These are phyloP conservation scores for Grosmannia clavigera DNA, from an alignment of 2,329 filamentous ascomycete species.

Conservation along the genomic window DNA sequence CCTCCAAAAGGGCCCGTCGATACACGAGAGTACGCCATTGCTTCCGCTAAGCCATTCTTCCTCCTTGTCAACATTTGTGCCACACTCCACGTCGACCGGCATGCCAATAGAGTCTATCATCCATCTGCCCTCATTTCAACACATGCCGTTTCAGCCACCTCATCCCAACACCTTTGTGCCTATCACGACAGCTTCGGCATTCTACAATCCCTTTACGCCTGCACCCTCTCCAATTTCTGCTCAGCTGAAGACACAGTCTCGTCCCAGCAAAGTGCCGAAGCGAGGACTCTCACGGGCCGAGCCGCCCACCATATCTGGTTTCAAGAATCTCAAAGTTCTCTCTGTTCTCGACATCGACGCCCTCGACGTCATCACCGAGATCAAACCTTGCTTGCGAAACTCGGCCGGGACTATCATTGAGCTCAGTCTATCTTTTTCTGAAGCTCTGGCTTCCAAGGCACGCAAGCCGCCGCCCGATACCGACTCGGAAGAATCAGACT, in stretches of 20 bases:
- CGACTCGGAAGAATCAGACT: conserved; percentile 30
- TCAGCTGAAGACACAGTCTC: background rate
- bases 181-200: background rate
- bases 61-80: background rate
- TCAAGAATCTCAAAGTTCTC: conserved; percentile 40
- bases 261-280: background rate
- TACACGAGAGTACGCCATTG: conserved; percentile 37
- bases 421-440: conserved; percentile 47
- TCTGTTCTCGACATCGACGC: conserved; percentile 48
- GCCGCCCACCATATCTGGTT: conserved; percentile 43
- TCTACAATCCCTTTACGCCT: background rate
- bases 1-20: conserved; percentile 43
- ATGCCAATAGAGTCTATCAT: conserved; percentile 8
- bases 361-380: conserved; percentile 41
- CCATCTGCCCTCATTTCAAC: conserved; percentile 12
- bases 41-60: conserved; percentile 24
- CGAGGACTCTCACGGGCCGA: conserved; percentile 13
- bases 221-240: background rate
- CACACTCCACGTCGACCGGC: background rate
- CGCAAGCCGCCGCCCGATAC: conserved; percentile 26
- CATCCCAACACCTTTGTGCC: background rate
- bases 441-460: conserved; percentile 33
- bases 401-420: conserved; percentile 41
- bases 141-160: background rate
- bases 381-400: conserved; percentile 41